A percentile compares a stretch with the other conserved stretches of the same genome.
Conservation (phyloP, 2,329 filamentous ascomycete genomes). For the Aspergillus chevalieri region DNA sequence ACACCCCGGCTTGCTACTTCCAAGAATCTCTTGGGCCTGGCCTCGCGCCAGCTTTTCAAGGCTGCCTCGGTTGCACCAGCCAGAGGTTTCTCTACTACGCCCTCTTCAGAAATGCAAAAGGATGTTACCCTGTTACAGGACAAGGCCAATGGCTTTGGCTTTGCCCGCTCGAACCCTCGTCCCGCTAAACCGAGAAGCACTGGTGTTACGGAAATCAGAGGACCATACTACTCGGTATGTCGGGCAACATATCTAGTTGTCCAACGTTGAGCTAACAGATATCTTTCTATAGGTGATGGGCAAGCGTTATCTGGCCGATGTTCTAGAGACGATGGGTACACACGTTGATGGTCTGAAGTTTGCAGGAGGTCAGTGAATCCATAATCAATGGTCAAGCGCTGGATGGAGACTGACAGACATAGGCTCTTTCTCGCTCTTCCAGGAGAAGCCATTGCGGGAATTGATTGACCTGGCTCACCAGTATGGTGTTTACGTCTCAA, state of each 20-base stretch:
- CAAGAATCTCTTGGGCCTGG: constrained; percentile 3
- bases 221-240: constrained; percentile 49
- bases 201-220: constrained; percentile 51
- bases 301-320: constrained; percentile 47
- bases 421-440: constrained; percentile 49
- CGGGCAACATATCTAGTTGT: neutral
- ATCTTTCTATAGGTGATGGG: constrained; percentile 39
- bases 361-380: constrained; percentile 35
- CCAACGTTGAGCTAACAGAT: neutral
- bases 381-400: neutral
- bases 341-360: constrained; percentile 54
- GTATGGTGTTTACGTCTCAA: constrained; percentile 49
- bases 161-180: constrained; percentile 45
- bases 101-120: constrained; percentile 6
- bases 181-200: constrained; percentile 45
- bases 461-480: constrained; percentile 46
- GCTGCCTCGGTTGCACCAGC: constrained; percentile 3
- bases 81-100: constrained; percentile 15
- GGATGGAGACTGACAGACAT: neutral
- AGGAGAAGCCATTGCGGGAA: constrained; percentile 41
- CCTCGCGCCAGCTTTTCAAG: constrained; percentile 7
- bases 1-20: constrained; percentile 4
- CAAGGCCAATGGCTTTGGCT: constrained; percentile 45
- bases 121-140: constrained; percentile 42
- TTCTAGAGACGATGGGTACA: constrained; percentile 51